Base-by-base conservation (phyloP, 345 rosid genomes). In the Iberis pinnata region DNA sequence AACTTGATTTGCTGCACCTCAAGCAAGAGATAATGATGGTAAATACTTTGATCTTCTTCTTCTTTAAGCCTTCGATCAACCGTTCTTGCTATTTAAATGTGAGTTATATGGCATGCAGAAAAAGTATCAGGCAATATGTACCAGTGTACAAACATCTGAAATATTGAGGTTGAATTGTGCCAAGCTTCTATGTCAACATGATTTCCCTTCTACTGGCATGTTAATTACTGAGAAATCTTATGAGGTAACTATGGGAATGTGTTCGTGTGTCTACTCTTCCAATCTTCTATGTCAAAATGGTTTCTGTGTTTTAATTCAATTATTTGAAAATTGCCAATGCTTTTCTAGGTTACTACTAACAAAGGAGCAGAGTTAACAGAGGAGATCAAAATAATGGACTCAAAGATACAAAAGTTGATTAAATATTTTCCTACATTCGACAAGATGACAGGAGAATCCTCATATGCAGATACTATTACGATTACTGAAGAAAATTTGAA, bases 21-120 rank as follows among this genome's bases (percentile, higher is more conserved):
- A 79, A 71, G 75, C 83, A 29, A 38, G 78, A 80, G 41, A 78
- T 66, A 53, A 18, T 85, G 70, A 73, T 67, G 95, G 99, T 90
- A 48, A 72, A 48, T 64, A 26, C 68, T 4, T 49, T 66, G 46
- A n/a, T n/a, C n/a, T n/a, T n/a, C n/a, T 39, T 55, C 43, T 24
- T 36, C 14, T 19, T 6, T 15, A 35, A 36, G 24, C 15, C 41
- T 46, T 50, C 9, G 44, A 14, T 26, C 22, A 17, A 24, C 61
- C 18, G 25, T 38, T 7, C 29, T 32, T 65, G 43, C 56, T 64
- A 27, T 60, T 62, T 45, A 68, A 43, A 26, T 74, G 46, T 53
- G 60, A 39, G 10, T 58, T 49, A 60, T 29, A 48, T 50, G 71
- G 32, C 24, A 42, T 56, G 75, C 92, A 87, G 98, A 75, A 87